Percentiles rank a stretch among this genome's conserved stretches.
Evolutionary conservation across 2,329 filamentous ascomycete species (phyloP).

Genomic region (Stagonosporopsis vannaccii): DNA sequence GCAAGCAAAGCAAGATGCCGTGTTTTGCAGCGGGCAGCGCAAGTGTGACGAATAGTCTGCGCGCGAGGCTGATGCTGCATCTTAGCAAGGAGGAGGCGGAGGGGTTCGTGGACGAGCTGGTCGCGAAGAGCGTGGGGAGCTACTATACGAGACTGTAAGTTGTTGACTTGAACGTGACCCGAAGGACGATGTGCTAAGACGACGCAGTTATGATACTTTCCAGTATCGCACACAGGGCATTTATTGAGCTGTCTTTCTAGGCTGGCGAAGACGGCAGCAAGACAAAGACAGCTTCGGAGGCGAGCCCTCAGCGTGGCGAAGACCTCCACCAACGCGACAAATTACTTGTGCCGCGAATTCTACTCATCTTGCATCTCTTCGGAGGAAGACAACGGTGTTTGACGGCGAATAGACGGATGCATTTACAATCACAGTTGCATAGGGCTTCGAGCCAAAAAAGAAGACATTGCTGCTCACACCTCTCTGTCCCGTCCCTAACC

Average conservation of each 20-base stretch:
- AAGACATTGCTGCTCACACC: background rate
- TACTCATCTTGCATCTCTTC: constrained; percentile 1
- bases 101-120: constrained; percentile 80
- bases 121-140: constrained; percentile 82
- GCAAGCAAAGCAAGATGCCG: constrained; percentile 79
- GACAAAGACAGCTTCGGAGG: no score
- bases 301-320: no score
- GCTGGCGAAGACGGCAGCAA: background rate
- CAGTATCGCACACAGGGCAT: constrained; percentile 89
- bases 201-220: constrained; percentile 78
- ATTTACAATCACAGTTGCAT: background rate
- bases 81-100: constrained; percentile 83
- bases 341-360: background rate
- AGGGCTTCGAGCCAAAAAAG: background rate
- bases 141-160: constrained; percentile 85
- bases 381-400: background rate
- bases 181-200: background rate
- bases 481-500: background rate
- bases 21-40: constrained; percentile 79
- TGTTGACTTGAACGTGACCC: background rate
- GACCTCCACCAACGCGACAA: background rate
- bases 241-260: constrained; percentile 62
- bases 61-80: constrained; percentile 81
- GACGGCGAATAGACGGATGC: background rate
- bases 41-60: constrained; percentile 72